Base-by-base conservation (phyloP, 352 stramenopile species). In the Phytophthora melonis region DNA sequence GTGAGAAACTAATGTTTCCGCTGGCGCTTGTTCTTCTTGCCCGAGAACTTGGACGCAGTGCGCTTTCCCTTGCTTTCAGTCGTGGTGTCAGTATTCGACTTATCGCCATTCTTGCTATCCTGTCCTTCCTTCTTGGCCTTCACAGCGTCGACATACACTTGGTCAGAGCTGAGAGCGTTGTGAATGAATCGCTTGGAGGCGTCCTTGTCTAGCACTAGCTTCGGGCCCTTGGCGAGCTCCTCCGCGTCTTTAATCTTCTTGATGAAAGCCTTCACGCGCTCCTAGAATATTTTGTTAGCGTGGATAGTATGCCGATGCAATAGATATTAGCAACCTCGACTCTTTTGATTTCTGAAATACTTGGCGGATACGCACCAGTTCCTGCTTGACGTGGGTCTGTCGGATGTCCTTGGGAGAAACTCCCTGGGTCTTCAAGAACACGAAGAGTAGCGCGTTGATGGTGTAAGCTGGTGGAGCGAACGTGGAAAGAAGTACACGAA, bases 221-320 rank as follows among this genome's bases (percentile, higher is more conserved):
- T 88, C 5, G 88, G 90, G 0, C 86, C 87, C 77, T 94, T 94
- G 1, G 83, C 81, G 34, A 94, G 72, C 66, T 94, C 88, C 63
- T 97, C 89, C n/a, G 88, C 81, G 65, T 94, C 89, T 66, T 94
- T 97, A 68, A 97, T 97, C 66, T 94, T 96, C 78, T 96, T 93
- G 54, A 97, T 88, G 63, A 96, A 97, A 14, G 75, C 66, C 75
- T 97, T 96, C 45, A 97, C 90, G 34, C 90, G 90, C 49, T 97
- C 90, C 87, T 93, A 45, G 16, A 55, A 36, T 25, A 54, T 43
- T 16, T 47, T 50, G 57, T 66, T 27, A 23, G 16, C 52, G 21
- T 23, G 19, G 16, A 39, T 3, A 13, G 25, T 16, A 14, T 16
- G 39, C 5, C 13, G 32, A 39, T 39, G 32, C 32, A 39, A 9